Percentiles rank a stretch among this genome's conserved stretches.
Evolutionary conservation across 306 rosid species (phyloP).

Genomic region (Sphenostylis stenocarpa): DNA sequence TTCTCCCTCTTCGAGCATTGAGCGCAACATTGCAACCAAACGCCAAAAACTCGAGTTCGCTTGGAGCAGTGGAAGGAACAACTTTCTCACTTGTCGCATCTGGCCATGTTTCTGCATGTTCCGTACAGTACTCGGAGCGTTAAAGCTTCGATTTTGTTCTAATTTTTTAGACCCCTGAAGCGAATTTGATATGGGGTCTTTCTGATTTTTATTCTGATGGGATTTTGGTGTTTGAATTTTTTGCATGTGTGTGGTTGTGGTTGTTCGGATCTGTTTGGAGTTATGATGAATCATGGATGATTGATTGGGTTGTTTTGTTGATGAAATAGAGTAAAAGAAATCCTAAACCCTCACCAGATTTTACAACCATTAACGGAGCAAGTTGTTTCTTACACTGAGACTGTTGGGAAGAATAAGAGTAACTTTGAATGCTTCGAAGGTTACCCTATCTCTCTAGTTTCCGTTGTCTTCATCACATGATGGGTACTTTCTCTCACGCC

Average conservation of each 20-base stretch:
- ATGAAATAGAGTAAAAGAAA: conserved; percentile 40
- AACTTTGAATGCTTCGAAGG: conserved; percentile 14
- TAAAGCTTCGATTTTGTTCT: conserved; percentile 30
- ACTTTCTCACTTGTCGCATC: conserved; percentile 29
- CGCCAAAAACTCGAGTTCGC: conserved; percentile 5
- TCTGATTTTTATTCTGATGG: neutral
- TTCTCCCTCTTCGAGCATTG: neutral
- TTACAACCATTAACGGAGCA: neutral
- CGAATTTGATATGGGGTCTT: conserved; percentile 2
- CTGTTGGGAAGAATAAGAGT: neutral
- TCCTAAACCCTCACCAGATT: too few relatives aligned
- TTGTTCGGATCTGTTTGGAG: conserved; percentile 29
- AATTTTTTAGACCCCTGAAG: neutral
- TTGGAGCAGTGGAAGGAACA: conserved; percentile 60
- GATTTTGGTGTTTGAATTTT: neutral
- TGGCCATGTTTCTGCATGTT: conserved; percentile 21
- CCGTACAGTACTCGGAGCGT: too few relatives aligned
- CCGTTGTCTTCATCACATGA: neutral
- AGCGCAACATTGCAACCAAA: neutral
- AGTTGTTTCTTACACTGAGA: neutral
- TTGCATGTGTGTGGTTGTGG: neutral
- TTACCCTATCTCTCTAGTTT: neutral
- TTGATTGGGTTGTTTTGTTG: conserved; percentile 11
- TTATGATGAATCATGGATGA: conserved; percentile 11
- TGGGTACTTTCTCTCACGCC: neutral